A percentile compares a stretch with the other conserved stretches of the same genome.
These are phyloP conservation scores for Stephanodiscus triporus DNA, from an alignment of 108 stramenopile species.

Conservation along the genomic window DNA sequence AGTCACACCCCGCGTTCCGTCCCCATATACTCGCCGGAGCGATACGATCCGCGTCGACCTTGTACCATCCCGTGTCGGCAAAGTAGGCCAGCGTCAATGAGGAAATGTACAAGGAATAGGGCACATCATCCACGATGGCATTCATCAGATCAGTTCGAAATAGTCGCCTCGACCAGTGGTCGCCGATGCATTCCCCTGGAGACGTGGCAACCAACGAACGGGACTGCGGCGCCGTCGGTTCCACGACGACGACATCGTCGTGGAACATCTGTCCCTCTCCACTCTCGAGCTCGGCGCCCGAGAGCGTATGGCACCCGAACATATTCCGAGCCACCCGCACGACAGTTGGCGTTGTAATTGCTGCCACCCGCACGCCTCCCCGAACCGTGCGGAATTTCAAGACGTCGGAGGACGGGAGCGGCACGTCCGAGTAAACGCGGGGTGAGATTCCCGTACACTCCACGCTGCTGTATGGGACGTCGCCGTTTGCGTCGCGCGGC, in stretches of 20 bases:
- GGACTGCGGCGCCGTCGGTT: neutral
- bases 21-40: slow-evolving; percentile 72
- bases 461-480: slow-evolving; percentile 56
- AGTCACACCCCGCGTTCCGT: slow-evolving; percentile 78
- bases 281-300: slow-evolving; percentile 82
- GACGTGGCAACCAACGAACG: slow-evolving; percentile 15
- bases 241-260: slow-evolving; percentile 25
- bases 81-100: slow-evolving; percentile 81
- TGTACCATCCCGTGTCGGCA: slow-evolving; percentile 88
- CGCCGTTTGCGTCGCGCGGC: slow-evolving; percentile 54
- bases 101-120: slow-evolving; percentile 65
- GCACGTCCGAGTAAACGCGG: slow-evolving; percentile 47
- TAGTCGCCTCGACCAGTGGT: slow-evolving; percentile 82
- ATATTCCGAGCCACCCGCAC: slow-evolving; percentile 77
- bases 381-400: slow-evolving; percentile 64
- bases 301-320: slow-evolving; percentile 76
- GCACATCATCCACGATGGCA: slow-evolving; percentile 71
- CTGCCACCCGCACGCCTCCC: slow-evolving; percentile 79
- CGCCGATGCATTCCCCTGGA: slow-evolving; percentile 68
- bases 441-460: slow-evolving; percentile 56
- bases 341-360: slow-evolving; percentile 80
- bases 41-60: slow-evolving; percentile 67
- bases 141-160: slow-evolving; percentile 83
- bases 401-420: slow-evolving; percentile 73
- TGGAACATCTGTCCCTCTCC: slow-evolving; percentile 36